phyloP scores from a whole-genome alignment of 352 stramenopile species.

The Globisporangium nunn region DNA sequence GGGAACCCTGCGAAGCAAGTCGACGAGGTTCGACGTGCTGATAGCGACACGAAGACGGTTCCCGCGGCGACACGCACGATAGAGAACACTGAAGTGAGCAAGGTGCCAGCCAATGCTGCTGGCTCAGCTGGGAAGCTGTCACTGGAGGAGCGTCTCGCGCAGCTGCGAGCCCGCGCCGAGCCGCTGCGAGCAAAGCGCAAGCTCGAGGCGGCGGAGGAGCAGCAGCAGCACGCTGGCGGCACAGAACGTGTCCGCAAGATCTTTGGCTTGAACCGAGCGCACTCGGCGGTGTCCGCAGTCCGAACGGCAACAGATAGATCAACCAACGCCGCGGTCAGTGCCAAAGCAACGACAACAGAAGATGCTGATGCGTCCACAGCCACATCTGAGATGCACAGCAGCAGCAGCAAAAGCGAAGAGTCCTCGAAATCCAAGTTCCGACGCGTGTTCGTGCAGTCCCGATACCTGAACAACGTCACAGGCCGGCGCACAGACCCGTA shows the following conservation, averaged over 20 bases:
- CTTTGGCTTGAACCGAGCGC: background rate
- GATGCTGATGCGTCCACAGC: too few species aligned
- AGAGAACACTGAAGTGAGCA: background rate
- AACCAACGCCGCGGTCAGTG: background rate
- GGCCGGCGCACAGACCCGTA: slow-evolving; percentile 10
- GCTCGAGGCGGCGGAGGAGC: slow-evolving; percentile 2
- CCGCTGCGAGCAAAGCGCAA: slow-evolving; percentile 11
- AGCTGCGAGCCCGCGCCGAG: slow-evolving; percentile 2
- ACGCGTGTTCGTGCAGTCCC: slow-evolving; percentile 37
- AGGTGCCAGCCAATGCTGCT: too few species aligned
- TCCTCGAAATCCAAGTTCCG: slow-evolving; percentile 17
- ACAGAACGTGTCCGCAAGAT: background rate
- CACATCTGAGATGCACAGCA: too few species aligned
- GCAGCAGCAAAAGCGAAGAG: slow-evolving; percentile 2
- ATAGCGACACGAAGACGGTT: slow-evolving; percentile 35
- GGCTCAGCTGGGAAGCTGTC: background rate
- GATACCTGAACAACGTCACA: slow-evolving; percentile 33
- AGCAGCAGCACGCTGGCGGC: background rate
- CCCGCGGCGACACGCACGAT: background rate
- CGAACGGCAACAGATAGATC: slow-evolving; percentile 3
- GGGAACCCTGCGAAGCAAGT: slow-evolving; percentile 42
- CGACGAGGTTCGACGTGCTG: slow-evolving; percentile 22
- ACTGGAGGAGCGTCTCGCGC: slow-evolving; percentile 4
- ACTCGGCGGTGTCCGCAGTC: background rate
- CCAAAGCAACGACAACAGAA: background rate